These are phyloP conservation scores for Noccaea caerulescens DNA, from an alignment of 345 rosid species.

Conservation along the genomic window DNA sequence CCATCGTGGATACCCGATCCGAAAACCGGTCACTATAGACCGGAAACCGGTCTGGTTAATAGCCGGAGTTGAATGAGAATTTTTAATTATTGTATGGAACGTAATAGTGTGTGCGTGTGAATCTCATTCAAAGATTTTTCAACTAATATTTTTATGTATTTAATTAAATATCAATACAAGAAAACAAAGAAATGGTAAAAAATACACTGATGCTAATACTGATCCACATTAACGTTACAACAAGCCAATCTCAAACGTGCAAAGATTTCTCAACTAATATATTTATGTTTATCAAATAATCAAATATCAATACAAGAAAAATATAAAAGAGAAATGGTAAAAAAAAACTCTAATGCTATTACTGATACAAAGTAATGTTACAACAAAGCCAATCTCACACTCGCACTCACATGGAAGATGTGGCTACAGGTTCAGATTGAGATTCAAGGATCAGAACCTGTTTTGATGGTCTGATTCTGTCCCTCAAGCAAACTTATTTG, in stretches of 20 bases:
- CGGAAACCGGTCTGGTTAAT: constrained; percentile 7
- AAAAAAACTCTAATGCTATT: constrained; percentile 6
- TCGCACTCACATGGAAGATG: constrained; percentile 14
- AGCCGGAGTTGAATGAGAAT: background rate
- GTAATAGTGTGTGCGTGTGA: too few relatives aligned
- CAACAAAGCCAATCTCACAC: constrained; percentile 30
- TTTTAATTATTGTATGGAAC: background rate
- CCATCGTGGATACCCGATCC: constrained; percentile 9
- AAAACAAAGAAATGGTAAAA: too few relatives aligned
- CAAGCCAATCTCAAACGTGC: too few relatives aligned
- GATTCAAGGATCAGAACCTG: constrained; percentile 60
- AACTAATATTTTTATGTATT: too few relatives aligned
- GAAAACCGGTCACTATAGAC: constrained; percentile 14
- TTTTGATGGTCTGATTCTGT: constrained; percentile 63
- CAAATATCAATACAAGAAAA: constrained; percentile 1
- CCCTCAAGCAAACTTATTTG: constrained; percentile 71
- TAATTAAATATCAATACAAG: too few relatives aligned
- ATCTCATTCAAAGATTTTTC: too few relatives aligned
- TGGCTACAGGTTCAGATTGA: constrained; percentile 28
- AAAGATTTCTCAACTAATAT: background rate
- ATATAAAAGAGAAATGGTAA: background rate
- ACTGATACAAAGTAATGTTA: constrained; percentile 12
- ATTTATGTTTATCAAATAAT: background rate
- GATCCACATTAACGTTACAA: too few relatives aligned
- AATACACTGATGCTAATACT: too few relatives aligned